phyloP scores from a whole-genome alignment of 2,329 filamentous ascomycete genomes.

The Myriosclerotinia duriaeana region DNA sequence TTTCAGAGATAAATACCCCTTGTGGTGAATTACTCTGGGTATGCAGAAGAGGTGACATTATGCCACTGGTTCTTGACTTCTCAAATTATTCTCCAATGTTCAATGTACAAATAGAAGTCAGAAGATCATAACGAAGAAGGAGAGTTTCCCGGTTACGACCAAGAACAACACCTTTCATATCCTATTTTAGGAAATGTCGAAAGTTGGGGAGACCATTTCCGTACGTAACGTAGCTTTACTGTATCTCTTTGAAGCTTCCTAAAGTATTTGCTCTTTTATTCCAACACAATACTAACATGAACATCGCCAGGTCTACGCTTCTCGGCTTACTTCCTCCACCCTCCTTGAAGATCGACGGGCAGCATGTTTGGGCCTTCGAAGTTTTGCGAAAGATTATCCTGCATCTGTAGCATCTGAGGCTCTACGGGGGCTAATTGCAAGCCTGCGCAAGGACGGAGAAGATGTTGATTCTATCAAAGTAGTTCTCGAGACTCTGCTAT shows the following conservation, averaged over 20 bases:
- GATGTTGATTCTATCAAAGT: slow-evolving; percentile 97
- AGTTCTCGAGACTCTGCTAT: slow-evolving; percentile 89
- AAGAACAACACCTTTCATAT: slow-evolving; percentile 22
- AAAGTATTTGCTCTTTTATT: not conserved
- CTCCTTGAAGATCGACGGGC: slow-evolving; percentile 91
- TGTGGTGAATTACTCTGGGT: not conserved
- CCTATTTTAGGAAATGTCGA: slow-evolving; percentile 23
- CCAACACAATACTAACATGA: not conserved
- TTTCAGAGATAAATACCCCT: not conserved
- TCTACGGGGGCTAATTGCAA: slow-evolving; percentile 82
- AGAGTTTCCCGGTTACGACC: not conserved
- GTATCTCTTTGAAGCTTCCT: not conserved
- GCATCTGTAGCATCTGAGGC: slow-evolving; percentile 93
- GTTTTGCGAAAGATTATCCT: slow-evolving; percentile 94
- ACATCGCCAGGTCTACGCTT: slow-evolving; percentile 46
- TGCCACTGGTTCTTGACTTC: slow-evolving; percentile 7
- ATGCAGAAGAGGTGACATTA: slow-evolving; percentile 15
- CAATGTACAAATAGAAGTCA: slow-evolving; percentile 12
- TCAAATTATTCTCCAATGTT: slow-evolving; percentile 9
- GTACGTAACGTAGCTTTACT: slow-evolving; percentile 4
- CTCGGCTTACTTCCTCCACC: slow-evolving; percentile 82
- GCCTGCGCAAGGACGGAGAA: slow-evolving; percentile 81
- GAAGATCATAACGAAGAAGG: slow-evolving; percentile 16
- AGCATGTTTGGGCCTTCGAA: slow-evolving; percentile 87
- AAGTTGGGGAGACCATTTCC: slow-evolving; percentile 25